Base-by-base conservation (phyloP, 2,329 filamentous ascomycete genomes). In the Clonostachys chloroleuca region DNA sequence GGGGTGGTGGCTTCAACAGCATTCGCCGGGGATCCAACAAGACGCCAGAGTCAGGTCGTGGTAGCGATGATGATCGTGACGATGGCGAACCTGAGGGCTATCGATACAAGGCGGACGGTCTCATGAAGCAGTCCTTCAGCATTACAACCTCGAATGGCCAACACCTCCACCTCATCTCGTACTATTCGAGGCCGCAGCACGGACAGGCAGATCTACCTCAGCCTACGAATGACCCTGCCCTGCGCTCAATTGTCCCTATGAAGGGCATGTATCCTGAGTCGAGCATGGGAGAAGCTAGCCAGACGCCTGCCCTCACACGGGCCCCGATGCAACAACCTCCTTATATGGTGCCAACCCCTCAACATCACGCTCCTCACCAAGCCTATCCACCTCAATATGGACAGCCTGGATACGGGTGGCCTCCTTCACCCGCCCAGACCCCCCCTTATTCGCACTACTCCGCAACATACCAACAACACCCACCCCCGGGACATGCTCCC, bases 91-190 rank as follows among this genome's bases (percentile, higher is more conserved):
- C 89, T 0, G 91, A 96, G 64, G 91, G 91, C 40, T 96, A 96
- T 66, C 78, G 90, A 53, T 96, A 96, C 71, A 99, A 96, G 75
- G 89, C 87, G 10, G 94, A 99, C 59, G 94, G 94, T 1, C 79
- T 99, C 5, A 96, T 97, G 91, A 99, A 99, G 79, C 94, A 99
- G 69, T 97, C 94, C 0, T 99, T 97, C 77, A 97, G 92, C 71
- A 97, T 99, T 70, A 96, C 92, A 18, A 97, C 94, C 2, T 90
- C 88, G 2, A 84, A 78, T 36, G 60, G 90, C 54, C 91, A 96
- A 59, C 94, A 97, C 63, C 83, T 99, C 3, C 94, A 99, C 70
- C 80, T 99, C 45, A 99, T 99, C 70, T 96, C 92, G 58, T 99
- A 99, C 72, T 97, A 92, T 68, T 87, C 91, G 5, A 81, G 92